Conservation (phyloP, 768 basidiomycete genomes). For the Cytidiella melzeri region DNA sequence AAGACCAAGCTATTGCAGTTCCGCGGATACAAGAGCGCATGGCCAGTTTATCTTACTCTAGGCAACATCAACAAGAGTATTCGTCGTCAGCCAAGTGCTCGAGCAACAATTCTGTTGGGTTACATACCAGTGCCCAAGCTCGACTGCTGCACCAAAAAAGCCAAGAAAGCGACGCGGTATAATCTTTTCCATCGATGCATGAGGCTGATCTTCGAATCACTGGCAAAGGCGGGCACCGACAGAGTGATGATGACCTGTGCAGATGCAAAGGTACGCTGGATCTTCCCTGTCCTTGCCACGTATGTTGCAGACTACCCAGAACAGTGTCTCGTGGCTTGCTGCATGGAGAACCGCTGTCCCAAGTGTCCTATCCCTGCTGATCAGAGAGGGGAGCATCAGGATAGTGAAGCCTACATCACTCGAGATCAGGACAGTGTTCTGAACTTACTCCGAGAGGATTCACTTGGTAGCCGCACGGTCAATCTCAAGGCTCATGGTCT, state of each 20-base stretch:
- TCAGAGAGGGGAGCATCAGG: constrained; percentile 12
- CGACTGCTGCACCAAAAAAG: constrained; percentile 18
- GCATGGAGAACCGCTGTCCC: constrained; percentile 16
- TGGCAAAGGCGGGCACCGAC: constrained; percentile 13
- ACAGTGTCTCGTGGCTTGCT: constrained; percentile 19
- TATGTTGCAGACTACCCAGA: constrained; percentile 23
- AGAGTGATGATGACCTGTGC: constrained; percentile 19
- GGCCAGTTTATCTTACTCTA: constrained; percentile 27
- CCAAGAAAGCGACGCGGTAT: too few relatives aligned
- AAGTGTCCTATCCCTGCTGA: constrained; percentile 7
- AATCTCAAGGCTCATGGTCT: not conserved
- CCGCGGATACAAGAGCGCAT: constrained; percentile 22
- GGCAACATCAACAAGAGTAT: constrained; percentile 23
- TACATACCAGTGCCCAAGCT: constrained; percentile 26
- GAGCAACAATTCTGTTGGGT: constrained; percentile 18
- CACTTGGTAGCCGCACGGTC: not conserved
- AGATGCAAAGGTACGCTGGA: constrained; percentile 13
- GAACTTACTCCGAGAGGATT: not conserved
- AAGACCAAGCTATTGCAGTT: constrained; percentile 23
- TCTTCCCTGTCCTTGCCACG: constrained; percentile 18
- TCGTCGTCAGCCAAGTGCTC: constrained; percentile 13
- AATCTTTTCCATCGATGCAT: constrained; percentile 21
- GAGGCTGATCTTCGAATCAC: constrained; percentile 12
- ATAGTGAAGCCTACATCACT: not conserved
- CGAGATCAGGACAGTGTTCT: constrained; percentile 8